Conservation (phyloP, 345 rosid genomes). For the Pseudoturritis turrita region DNA sequence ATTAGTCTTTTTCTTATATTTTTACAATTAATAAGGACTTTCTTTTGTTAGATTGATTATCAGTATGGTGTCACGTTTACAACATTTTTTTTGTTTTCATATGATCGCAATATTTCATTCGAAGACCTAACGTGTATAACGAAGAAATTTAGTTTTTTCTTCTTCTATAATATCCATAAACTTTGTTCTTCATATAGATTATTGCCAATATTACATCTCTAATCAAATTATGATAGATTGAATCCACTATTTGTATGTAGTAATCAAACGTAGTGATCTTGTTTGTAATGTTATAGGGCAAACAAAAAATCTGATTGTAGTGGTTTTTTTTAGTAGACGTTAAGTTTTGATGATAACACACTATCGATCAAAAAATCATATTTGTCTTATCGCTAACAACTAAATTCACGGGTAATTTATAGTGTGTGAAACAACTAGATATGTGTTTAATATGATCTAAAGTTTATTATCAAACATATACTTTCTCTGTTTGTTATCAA, state of each 20-base stretch:
- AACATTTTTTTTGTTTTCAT: neutral
- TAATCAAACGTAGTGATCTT: neutral
- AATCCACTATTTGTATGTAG: neutral
- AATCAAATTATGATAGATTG: neutral
- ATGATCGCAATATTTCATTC: neutral
- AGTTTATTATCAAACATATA: too few species aligned
- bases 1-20: neutral
- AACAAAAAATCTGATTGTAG: neutral
- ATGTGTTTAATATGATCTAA: too few species aligned
- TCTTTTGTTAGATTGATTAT: constrained; percentile 8
- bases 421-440: neutral
- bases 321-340: too few species aligned
- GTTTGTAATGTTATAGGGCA: neutral
- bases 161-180: neutral
- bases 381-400: neutral
- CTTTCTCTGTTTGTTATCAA: too few species aligned
- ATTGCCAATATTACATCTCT: neutral
- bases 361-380: neutral
- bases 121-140: neutral
- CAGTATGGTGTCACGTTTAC: neutral
- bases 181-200: neutral
- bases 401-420: neutral
- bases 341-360: neutral
- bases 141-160: neutral
- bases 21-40: neutral